Conservation (phyloP, 139 green algal species). For the Volvox reticuliferus region DNA sequence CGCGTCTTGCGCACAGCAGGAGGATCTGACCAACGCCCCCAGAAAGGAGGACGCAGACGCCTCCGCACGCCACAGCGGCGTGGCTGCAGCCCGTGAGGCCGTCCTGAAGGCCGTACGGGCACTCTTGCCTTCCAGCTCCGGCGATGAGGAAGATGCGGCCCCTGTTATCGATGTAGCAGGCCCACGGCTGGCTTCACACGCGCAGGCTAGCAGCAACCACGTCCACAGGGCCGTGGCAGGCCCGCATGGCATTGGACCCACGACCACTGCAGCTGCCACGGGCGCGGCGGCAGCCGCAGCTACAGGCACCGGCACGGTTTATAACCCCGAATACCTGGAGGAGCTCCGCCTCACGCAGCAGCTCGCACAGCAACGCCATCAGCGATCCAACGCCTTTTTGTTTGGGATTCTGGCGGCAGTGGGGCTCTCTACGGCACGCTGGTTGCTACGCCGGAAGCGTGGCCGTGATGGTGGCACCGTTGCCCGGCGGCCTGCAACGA, state of each 20-base stretch:
- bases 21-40: neutral
- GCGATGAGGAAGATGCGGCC: neutral
- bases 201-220: neutral
- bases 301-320: neutral
- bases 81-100: neutral
- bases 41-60: neutral
- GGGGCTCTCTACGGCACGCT: neutral
- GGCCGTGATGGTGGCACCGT: neutral
- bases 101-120: neutral
- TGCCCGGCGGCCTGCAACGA: too few relatives aligned
- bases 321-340: conserved; percentile 21
- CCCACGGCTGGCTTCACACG: neutral
- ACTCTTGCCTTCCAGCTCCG: neutral
- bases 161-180: too few relatives aligned
- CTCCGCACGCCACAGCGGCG: neutral
- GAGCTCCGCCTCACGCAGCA: conserved; percentile 9
- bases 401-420: conserved; percentile 23
- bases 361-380: conserved; percentile 24
- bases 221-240: neutral
- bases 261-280: neutral
- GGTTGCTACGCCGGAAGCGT: conserved; percentile 6
- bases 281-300: neutral
- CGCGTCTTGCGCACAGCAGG: neutral
- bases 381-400: conserved; percentile 41
- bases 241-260: neutral